Evolutionary conservation across 495 filamentous ascomycete species (phyloP).

Genomic region (Talaromyces nanjingensis): DNA sequence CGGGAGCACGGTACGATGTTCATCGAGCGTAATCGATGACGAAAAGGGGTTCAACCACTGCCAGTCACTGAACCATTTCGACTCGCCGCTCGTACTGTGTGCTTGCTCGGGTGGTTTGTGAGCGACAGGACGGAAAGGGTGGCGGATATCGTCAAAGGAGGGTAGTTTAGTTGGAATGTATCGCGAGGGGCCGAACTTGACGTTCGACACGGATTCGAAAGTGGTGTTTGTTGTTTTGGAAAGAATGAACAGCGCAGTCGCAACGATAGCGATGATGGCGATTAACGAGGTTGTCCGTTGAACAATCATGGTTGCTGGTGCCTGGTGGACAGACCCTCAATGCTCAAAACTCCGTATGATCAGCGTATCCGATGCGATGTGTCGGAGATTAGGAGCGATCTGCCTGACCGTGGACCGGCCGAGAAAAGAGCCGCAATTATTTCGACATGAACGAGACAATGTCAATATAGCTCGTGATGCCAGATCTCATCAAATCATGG

Average conservation of each 20-base stretch:
- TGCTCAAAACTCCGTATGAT: background rate
- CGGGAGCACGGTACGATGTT: constrained; percentile 80
- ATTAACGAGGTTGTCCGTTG: constrained; percentile 37
- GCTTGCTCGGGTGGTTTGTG: constrained; percentile 73
- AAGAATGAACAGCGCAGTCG: constrained; percentile 38
- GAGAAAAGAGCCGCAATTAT: background rate
- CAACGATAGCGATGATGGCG: constrained; percentile 36
- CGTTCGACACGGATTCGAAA: constrained; percentile 22
- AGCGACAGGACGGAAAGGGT: constrained; percentile 57
- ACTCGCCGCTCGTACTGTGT: constrained; percentile 70
- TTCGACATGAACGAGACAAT: background rate
- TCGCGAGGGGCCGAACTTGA: constrained; percentile 32
- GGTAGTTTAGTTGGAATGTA: constrained; percentile 37
- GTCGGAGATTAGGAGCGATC: background rate
- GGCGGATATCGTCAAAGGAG: constrained; percentile 15
- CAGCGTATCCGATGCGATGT: background rate
- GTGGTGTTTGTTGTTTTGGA: constrained; percentile 24
- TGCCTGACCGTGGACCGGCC: background rate
- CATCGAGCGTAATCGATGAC: constrained; percentile 74
- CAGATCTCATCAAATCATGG: background rate
- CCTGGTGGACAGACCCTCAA: background rate
- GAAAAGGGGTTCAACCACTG: constrained; percentile 90
- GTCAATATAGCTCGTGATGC: background rate
- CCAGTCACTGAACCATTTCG: constrained; percentile 81
- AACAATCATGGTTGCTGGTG: constrained; percentile 26